Conservation (phyloP, 495 filamentous ascomycete genomes). For the Xylaria grammica region DNA sequence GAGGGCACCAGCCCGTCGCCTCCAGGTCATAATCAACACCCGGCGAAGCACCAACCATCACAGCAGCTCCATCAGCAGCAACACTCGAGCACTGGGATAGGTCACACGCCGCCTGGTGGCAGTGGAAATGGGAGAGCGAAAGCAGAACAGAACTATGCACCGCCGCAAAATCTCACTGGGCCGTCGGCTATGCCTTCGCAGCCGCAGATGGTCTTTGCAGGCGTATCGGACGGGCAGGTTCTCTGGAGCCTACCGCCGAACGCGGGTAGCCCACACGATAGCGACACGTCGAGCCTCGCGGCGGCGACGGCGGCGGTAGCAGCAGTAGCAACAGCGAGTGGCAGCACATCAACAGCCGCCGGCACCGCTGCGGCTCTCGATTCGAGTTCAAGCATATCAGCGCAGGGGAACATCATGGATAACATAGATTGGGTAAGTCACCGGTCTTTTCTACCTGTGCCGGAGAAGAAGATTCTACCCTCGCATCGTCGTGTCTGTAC, state of each 20-base stretch:
- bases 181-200: slow-evolving; percentile 24
- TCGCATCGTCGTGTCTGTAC: no score
- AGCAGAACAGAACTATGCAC: slow-evolving; percentile 7
- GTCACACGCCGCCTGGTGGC: not conserved
- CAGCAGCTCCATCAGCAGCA: slow-evolving; percentile 9
- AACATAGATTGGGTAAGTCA: slow-evolving; percentile 43
- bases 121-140: not conserved
- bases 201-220: slow-evolving; percentile 48
- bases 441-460: not conserved
- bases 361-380: not conserved
- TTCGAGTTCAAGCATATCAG: slow-evolving; percentile 3
- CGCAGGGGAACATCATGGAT: slow-evolving; percentile 38
- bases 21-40: slow-evolving; percentile 21
- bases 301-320: not conserved
- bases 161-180: not conserved
- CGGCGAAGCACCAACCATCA: slow-evolving; percentile 20
- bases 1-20: slow-evolving; percentile 34
- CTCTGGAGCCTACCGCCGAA: slow-evolving; percentile 50
- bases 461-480: no score
- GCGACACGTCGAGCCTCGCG: slow-evolving; percentile 34
- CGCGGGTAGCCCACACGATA: slow-evolving; percentile 27
- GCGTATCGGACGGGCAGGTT: slow-evolving; percentile 51
- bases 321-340: not conserved
- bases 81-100: not conserved
- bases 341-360: not conserved